phyloP scores from a whole-genome alignment of 2,329 filamentous ascomycete genomes.

The Epicoccum sorghinum region DNA sequence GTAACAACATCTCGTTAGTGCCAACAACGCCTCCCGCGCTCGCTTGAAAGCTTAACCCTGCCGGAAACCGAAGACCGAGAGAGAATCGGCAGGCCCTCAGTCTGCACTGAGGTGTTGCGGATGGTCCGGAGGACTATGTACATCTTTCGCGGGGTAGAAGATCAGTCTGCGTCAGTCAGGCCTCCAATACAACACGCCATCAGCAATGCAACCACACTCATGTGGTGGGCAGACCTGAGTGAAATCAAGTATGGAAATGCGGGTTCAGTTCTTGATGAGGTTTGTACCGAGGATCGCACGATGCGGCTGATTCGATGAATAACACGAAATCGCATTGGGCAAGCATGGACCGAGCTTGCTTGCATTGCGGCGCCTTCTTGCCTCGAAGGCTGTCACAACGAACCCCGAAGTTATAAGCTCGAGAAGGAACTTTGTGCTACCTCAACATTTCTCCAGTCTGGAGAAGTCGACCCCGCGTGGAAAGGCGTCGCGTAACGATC shows the following conservation, averaged over 20 bases:
- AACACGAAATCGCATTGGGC: neutral
- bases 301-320: neutral
- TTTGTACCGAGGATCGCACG: neutral
- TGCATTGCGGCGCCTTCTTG: neutral
- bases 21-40: slow-evolving; percentile 22
- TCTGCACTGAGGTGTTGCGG: neutral
- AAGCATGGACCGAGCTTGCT: slow-evolving; percentile 1
- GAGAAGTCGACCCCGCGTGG: slow-evolving; percentile 1
- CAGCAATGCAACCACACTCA: neutral
- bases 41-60: slow-evolving; percentile 21
- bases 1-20: slow-evolving; percentile 26
- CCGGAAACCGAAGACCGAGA: slow-evolving; percentile 12
- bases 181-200: neutral
- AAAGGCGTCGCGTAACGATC: slow-evolving; percentile 1
- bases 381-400: too few species aligned
- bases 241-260: too few species aligned
- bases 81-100: neutral
- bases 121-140: neutral
- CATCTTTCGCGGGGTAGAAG: neutral
- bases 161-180: neutral
- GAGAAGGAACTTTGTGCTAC: neutral
- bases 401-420: too few species aligned
- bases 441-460: slow-evolving; percentile 9
- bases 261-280: too few species aligned
- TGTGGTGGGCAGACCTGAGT: too few species aligned